Conservation (phyloP, 2,329 filamentous ascomycete species). For the Zalaria sp. region DNA sequence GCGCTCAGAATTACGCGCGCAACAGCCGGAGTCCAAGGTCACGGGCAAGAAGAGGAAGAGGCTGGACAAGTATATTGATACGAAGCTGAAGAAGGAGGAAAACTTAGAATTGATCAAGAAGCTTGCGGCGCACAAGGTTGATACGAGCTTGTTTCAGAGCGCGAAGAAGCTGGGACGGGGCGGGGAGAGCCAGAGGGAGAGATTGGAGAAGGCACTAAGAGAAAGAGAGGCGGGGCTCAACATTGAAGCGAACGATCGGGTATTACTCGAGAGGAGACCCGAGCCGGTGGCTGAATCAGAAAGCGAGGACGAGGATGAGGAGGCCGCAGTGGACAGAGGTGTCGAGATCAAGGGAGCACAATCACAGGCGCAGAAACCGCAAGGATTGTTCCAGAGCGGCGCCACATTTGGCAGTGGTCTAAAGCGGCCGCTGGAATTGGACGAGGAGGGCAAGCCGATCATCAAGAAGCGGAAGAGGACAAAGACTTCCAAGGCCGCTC, state of each 20-base stretch:
- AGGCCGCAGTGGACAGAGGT: slow-evolving; percentile 4
- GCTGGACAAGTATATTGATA: slow-evolving; percentile 64
- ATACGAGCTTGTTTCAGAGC: slow-evolving; percentile 69
- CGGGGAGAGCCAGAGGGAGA: slow-evolving; percentile 57
- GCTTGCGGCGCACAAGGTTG: slow-evolving; percentile 62
- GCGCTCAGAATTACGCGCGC: slow-evolving; percentile 38
- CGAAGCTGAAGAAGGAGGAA: slow-evolving; percentile 88
- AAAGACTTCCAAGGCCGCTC: slow-evolving; percentile 22
- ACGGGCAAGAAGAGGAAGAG: slow-evolving; percentile 53
- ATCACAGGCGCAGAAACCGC: slow-evolving; percentile 3
- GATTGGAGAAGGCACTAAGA: slow-evolving; percentile 46
- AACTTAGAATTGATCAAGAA: slow-evolving; percentile 73
- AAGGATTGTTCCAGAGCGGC: not conserved
- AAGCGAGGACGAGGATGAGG: slow-evolving; percentile 7
- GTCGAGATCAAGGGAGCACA: not conserved
- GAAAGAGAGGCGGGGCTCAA: slow-evolving; percentile 53
- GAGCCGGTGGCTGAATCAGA: slow-evolving; percentile 9
- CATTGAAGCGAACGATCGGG: slow-evolving; percentile 33
- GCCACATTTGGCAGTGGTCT: slow-evolving; percentile 55
- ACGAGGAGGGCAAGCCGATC: slow-evolving; percentile 64
- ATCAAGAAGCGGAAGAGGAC: slow-evolving; percentile 63
- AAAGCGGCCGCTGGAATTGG: slow-evolving; percentile 72
- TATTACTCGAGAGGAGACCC: slow-evolving; percentile 35
- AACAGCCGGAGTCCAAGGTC: slow-evolving; percentile 41
- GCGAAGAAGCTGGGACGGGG: slow-evolving; percentile 61